Conservation (phyloP, 1,284 basidiomycete genomes). For the Kwoniella shivajii region DNA sequence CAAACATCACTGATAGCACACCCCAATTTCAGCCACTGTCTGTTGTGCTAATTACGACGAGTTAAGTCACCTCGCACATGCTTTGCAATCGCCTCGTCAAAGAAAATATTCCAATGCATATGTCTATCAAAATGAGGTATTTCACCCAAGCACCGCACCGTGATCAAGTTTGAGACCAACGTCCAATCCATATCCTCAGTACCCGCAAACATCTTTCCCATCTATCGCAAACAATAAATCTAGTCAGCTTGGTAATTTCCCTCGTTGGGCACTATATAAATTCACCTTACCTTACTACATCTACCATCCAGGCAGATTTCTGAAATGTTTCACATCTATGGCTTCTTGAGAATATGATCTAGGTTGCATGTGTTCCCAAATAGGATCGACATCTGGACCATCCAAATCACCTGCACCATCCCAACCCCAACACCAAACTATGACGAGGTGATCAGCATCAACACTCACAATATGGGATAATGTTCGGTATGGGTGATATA, state of each 20-base stretch:
- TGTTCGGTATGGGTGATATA: background rate
- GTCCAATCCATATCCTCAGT: too few species aligned
- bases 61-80: too few species aligned
- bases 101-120: too few species aligned
- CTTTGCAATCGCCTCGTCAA: too few species aligned
- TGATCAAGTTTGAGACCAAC: too few species aligned
- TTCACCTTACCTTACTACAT: background rate
- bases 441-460: background rate
- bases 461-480: background rate
- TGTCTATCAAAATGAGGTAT: too few species aligned
- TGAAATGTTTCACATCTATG: constrained; percentile 74
- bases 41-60: too few species aligned
- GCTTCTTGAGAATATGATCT: constrained; percentile 64
- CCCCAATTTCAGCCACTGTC: too few species aligned
- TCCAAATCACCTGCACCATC: constrained; percentile 95
- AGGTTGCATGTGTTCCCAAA: constrained; percentile 85
- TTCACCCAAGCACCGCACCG: too few species aligned
- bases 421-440: constrained; percentile 99
- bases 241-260: too few species aligned
- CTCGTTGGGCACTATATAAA: background rate
- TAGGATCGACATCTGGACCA: constrained; percentile 86
- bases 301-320: constrained; percentile 52
- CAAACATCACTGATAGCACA: too few species aligned
- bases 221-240: too few species aligned
- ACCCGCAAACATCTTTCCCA: background rate